A percentile compares a stretch with the other conserved stretches of the same genome.
Conservation (phyloP, 441 rosid genomes). For the Hura crepitans region DNA sequence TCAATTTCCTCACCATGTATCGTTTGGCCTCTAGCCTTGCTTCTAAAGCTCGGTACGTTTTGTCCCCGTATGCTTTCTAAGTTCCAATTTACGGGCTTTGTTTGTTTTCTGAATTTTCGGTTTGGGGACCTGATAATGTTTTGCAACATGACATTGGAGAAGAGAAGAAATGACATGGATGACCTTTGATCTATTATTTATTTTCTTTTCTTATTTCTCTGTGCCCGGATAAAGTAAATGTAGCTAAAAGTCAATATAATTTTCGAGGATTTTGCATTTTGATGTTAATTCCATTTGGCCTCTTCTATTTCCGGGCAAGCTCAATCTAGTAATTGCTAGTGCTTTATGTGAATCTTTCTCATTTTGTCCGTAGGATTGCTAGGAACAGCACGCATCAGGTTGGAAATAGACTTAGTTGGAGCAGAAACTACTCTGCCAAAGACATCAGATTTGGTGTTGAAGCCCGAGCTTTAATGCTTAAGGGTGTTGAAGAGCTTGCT, state of each 20-base stretch:
- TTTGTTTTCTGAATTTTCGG: not conserved
- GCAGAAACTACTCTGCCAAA: constrained; percentile 71
- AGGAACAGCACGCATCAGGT: constrained; percentile 48
- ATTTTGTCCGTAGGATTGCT: constrained; percentile 39
- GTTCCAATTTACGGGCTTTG: not conserved
- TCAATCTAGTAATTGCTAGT: not conserved
- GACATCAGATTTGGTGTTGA: constrained; percentile 81
- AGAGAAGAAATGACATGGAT: not conserved
- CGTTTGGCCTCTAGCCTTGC: constrained; percentile 68
- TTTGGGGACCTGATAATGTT: not conserved
- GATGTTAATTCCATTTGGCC: not conserved
- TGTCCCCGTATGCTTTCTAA: not conserved
- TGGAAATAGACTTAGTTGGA: constrained; percentile 60
- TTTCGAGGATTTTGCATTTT: not conserved
- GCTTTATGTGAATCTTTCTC: not conserved
- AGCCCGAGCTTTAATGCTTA: constrained; percentile 82
- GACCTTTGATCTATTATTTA: not conserved
- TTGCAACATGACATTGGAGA: too few species aligned
- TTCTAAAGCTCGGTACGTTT: constrained; percentile 61
- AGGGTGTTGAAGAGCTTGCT: constrained; percentile 82
- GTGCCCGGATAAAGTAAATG: not conserved
- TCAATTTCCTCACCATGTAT: constrained; percentile 43
- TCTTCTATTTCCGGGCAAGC: too few species aligned
- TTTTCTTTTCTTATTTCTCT: not conserved
- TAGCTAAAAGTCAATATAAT: not conserved